Conservation (phyloP, 495 filamentous ascomycete species). For the Parachaetomium inaequale region DNA sequence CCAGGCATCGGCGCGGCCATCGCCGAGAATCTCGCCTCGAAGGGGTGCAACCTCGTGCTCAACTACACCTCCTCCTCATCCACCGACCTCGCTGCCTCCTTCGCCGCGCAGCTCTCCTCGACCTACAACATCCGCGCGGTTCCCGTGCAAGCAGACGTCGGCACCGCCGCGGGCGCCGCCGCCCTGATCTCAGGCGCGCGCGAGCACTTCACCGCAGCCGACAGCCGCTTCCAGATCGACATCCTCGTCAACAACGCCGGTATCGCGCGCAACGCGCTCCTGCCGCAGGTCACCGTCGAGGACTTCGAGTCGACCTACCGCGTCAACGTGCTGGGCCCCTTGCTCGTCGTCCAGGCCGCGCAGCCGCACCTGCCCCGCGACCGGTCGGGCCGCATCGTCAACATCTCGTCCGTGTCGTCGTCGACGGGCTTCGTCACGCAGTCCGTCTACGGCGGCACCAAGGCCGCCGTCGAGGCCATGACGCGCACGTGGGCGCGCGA, state of each 20-base stretch:
- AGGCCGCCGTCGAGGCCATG: slow-evolving; percentile 89
- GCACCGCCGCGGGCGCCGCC: slow-evolving; percentile 35
- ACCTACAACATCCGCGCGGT: slow-evolving; percentile 39
- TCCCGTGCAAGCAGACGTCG: slow-evolving; percentile 46
- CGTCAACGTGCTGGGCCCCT: slow-evolving; percentile 80
- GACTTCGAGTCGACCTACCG: slow-evolving; percentile 70
- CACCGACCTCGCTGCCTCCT: slow-evolving; percentile 20
- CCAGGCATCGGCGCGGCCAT: slow-evolving; percentile 85
- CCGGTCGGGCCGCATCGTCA: slow-evolving; percentile 74
- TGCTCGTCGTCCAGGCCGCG: slow-evolving; percentile 73
- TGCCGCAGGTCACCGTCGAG: slow-evolving; percentile 55
- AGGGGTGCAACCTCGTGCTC: slow-evolving; percentile 66
- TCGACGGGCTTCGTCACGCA: slow-evolving; percentile 66
- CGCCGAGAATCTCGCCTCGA: slow-evolving; percentile 69
- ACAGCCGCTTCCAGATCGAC: slow-evolving; percentile 62
- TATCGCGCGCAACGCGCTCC: slow-evolving; percentile 54
- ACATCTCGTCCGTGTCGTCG: slow-evolving; percentile 68
- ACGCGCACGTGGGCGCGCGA: slow-evolving; percentile 85
- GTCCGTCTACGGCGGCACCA: slow-evolving; percentile 81
- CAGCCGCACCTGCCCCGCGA: slow-evolving; percentile 67
- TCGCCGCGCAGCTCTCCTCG: slow-evolving; percentile 41
- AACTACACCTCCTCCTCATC: slow-evolving; percentile 61
- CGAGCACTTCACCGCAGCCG: slow-evolving; percentile 29
- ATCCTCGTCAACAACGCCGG: slow-evolving; percentile 90
- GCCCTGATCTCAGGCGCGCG: slow-evolving; percentile 33